phyloP scores from a whole-genome alignment of 2,329 filamentous ascomycete genomes.

The Fusarium pseudoanthophilum region DNA sequence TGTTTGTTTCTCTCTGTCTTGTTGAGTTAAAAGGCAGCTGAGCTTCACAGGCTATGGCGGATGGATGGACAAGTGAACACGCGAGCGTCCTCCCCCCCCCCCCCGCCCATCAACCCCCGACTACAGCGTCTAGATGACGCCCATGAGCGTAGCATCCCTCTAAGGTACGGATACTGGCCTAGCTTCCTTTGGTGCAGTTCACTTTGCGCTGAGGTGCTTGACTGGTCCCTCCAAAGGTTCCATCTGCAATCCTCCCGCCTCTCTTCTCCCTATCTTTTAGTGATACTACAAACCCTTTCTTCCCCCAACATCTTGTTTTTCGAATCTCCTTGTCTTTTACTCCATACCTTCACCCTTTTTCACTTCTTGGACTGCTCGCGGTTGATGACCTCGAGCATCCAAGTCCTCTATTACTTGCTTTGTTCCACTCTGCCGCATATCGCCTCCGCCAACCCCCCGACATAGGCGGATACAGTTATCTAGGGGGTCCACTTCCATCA shows the following conservation, averaged over 20 bases:
- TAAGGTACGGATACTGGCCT: constrained; percentile 32
- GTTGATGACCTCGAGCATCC: constrained; percentile 10
- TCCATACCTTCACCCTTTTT: not conserved
- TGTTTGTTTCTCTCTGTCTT: constrained; percentile 1
- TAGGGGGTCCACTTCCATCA: constrained; percentile 41
- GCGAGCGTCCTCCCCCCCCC: constrained; percentile 32
- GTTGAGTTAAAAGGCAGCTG: constrained; percentile 33
- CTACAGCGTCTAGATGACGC: constrained; percentile 35
- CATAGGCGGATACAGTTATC: constrained; percentile 25
- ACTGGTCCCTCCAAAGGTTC: constrained; percentile 21
- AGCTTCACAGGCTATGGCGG: constrained; percentile 22
- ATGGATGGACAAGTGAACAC: constrained; percentile 35
- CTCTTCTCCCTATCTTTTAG: constrained; percentile 27
- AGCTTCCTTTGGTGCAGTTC: constrained; percentile 3
- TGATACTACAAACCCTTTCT: constrained; percentile 14
- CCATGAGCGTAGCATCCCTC: constrained; percentile 36
- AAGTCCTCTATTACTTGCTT: not conserved
- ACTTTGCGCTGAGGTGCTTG: constrained; percentile 4
- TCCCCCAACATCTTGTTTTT: constrained; percentile 10
- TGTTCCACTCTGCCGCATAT: constrained; percentile 23
- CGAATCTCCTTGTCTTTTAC: constrained; percentile 2
- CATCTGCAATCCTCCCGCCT: constrained; percentile 19
- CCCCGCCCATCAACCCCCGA: constrained; percentile 37
- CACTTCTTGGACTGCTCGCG: constrained; percentile 10
- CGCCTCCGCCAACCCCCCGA: constrained; percentile 34